These are phyloP conservation scores for Grigorovia jiainica DNA, from an alignment of 805 yeast species.

Conservation along the genomic window DNA sequence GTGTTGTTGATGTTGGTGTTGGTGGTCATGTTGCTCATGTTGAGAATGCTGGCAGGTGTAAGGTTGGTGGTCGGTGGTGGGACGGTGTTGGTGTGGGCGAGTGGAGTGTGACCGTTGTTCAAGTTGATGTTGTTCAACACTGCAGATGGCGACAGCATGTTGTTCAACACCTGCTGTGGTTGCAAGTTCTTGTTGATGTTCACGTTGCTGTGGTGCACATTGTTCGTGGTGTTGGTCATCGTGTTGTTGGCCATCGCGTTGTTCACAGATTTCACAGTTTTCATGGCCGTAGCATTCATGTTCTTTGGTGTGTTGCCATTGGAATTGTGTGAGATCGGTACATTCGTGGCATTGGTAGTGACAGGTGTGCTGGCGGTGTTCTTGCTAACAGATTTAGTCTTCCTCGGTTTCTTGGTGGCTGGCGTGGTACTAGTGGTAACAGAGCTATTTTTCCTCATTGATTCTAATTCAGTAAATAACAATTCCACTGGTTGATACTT, in stretches of 20 bases:
- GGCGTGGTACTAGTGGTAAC: constrained; percentile 2
- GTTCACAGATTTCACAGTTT: no score
- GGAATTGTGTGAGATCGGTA: no score
- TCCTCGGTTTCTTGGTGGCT: background rate
- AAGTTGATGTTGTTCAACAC: background rate
- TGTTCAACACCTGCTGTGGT: constrained; percentile 3
- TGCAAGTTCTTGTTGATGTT: constrained; percentile 11
- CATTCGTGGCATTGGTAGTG: no score
- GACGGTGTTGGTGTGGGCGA: no score
- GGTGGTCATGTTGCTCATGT: constrained; percentile 11
- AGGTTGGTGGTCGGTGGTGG: constrained; percentile 8
- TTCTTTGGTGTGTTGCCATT: constrained; percentile 1
- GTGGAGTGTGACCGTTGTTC: no score
- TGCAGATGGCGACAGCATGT: constrained; percentile 1
- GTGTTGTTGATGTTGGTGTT: constrained; percentile 4
- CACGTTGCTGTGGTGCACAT: constrained; percentile 20
- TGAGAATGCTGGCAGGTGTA: constrained; percentile 11
- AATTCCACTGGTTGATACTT: constrained; percentile 21
- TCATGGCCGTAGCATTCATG: constrained; percentile 3
- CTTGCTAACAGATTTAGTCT: no score
- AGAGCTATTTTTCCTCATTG: constrained; percentile 2
- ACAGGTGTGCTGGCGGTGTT: no score
- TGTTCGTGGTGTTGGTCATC: no score
- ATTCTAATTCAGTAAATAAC: constrained; percentile 3
- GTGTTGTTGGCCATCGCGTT: no score